Conservation (phyloP, 2,329 filamentous ascomycete species). For the Microdochium paspali region DNA sequence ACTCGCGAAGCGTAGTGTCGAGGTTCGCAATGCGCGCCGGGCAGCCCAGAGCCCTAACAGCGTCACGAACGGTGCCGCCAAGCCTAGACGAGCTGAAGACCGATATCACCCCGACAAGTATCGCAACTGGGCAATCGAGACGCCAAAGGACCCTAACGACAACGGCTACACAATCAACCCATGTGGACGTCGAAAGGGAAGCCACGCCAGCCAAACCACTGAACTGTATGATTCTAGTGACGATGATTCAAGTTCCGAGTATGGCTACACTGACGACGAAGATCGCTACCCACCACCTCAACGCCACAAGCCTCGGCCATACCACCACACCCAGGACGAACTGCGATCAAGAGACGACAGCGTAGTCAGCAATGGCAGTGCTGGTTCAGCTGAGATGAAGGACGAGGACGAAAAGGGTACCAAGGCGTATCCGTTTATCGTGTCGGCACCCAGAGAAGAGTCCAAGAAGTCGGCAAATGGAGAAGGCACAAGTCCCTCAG, state of each 20-base stretch:
- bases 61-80: slow-evolving; percentile 5
- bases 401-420: slow-evolving; percentile 17
- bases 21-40: slow-evolving; percentile 28
- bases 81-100: slow-evolving; percentile 12
- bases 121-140: slow-evolving; percentile 17
- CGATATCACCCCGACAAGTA: slow-evolving; percentile 20
- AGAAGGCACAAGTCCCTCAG: slow-evolving; percentile 19
- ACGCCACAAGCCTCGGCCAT: slow-evolving; percentile 5
- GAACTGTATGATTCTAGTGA: slow-evolving; percentile 18
- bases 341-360: slow-evolving; percentile 7
- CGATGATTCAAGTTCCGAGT: slow-evolving; percentile 7
- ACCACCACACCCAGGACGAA: slow-evolving; percentile 7
- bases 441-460: slow-evolving; percentile 20
- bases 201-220: slow-evolving; percentile 11
- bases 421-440: slow-evolving; percentile 29
- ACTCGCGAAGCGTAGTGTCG: slow-evolving; percentile 37
- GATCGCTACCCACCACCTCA: slow-evolving; percentile 5
- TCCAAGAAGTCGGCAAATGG: slow-evolving; percentile 12
- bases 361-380: slow-evolving; percentile 3
- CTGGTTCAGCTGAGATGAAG: slow-evolving; percentile 7
- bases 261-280: slow-evolving; percentile 1
- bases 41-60: slow-evolving; percentile 23
- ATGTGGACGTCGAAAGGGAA: slow-evolving; percentile 10
- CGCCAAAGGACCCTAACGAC: slow-evolving; percentile 4
- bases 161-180: slow-evolving; percentile 11